Base-by-base conservation (phyloP, 1,284 basidiomycete genomes). In the Cerioporus squamosus region DNA sequence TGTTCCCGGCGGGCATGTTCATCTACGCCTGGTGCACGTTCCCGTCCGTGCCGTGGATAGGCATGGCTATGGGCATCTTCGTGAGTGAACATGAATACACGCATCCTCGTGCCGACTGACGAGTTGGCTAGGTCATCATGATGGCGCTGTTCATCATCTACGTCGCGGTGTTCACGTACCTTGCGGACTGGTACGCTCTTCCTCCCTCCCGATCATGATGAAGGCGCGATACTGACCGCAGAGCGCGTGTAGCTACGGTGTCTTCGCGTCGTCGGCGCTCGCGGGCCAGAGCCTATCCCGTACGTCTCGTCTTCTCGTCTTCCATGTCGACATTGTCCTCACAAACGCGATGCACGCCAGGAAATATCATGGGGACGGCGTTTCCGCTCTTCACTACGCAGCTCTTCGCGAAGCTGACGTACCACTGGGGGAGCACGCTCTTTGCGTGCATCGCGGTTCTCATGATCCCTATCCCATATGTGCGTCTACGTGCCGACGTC, bases 271-370 rank as follows among this genome's bases (percentile, higher is more conserved):
- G 0, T 91, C 88, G 1, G 90, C 91, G 1, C 74, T 92, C 18
- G 91, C 91, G 0, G 91, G 88, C 0, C 91, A 93, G 72, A 88
- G 86, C 68, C 75, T 93, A 43, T 84, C 81, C 61, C 81, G 90
- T 84, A 74, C 67, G 81, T 77, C 36, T 52, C 0, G 1, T 47
- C n/a, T 22, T 48, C n/a, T 31, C 14, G 23, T 36, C 33, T 23
- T 31, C 29, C 33, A 47, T 33, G n/a, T n/a, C n/a, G 29, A 2
- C 38, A n/a, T n/a, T 31, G 45, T 4, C 26, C 22, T 42, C 33
- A 44, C 24, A 14, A 36, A 44, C 17, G 9, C 48, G 26, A 9
- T 8, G 26, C 26, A 26, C 26, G 26, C 33, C 60, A 87, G 84
- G 86, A 44, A 88, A 90, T 62, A 65, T 88, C 23, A 72, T 79